These are phyloP conservation scores for Daphne laureola DNA, from an alignment of 441 rosid species.

Conservation along the genomic window DNA sequence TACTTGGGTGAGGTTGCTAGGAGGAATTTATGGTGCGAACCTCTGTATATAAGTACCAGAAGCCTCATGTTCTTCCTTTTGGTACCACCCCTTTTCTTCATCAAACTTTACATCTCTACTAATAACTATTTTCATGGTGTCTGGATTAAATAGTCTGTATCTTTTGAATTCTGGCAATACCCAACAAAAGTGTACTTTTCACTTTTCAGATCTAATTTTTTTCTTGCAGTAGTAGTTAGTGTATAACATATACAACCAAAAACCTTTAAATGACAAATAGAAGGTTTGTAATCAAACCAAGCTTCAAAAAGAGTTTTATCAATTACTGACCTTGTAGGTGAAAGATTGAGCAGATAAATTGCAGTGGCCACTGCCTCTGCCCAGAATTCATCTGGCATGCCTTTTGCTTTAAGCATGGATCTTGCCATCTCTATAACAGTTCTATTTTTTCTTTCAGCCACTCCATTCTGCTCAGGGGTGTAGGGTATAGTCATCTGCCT, in stretches of 20 bases:
- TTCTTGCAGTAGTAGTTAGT: not conserved
- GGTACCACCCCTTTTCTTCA: not conserved
- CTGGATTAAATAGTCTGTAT: not conserved
- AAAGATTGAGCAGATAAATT: too few relatives aligned
- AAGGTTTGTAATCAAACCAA: not conserved
- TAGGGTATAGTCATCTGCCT: not conserved
- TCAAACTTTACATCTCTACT: not conserved
- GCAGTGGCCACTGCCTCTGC: too few relatives aligned
- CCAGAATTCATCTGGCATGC: not conserved
- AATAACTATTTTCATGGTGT: not conserved
- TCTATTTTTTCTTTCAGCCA: not conserved
- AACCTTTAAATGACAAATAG: not conserved
- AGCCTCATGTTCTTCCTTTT: too few relatives aligned
- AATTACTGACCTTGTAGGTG: too few relatives aligned
- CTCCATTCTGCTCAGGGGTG: conserved; percentile 3
- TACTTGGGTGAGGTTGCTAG: too few relatives aligned
- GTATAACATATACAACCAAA: conserved; percentile 4
- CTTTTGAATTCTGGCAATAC: not conserved
- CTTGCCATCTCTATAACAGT: not conserved
- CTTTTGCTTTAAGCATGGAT: not conserved
- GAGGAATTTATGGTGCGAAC: too few relatives aligned
- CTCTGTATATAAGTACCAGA: too few relatives aligned
- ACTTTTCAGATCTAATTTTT: not conserved
- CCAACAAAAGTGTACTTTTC: not conserved
- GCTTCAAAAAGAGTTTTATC: not conserved